Evolutionary conservation across 106 monocot genomes (phyloP).

Genomic region (Iris macrosiphon): DNA sequence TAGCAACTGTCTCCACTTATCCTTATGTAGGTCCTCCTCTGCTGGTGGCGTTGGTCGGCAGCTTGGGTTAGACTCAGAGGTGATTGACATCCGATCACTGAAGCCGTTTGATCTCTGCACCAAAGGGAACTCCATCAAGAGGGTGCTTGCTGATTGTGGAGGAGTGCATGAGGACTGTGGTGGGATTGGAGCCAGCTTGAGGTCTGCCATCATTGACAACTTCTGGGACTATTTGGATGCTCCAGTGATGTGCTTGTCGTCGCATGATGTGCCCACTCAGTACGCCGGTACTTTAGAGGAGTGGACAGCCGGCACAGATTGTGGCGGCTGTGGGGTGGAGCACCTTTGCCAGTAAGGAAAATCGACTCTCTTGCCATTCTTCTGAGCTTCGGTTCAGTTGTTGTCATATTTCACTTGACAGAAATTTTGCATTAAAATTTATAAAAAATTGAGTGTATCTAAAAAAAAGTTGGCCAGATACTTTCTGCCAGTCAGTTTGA

Average conservation of each 20-base stretch:
- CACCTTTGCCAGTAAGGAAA: conserved; percentile 22
- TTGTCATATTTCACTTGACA: no score
- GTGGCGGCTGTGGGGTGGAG: conserved; percentile 50
- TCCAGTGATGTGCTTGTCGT: conserved; percentile 35
- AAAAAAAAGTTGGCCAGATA: no score
- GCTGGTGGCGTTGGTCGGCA: conserved; percentile 43
- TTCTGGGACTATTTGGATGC: conserved; percentile 60
- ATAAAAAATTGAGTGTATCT: no score
- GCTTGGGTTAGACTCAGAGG: conserved; percentile 41
- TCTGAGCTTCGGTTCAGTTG: no score
- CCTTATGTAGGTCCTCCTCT: no score
- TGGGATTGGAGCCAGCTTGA: conserved; percentile 45
- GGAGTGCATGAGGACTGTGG: conserved; percentile 62
- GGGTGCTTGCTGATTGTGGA: no score
- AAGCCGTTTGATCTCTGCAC: conserved; percentile 56
- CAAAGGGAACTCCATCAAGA: conserved; percentile 51
- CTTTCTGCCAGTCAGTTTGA: no score
- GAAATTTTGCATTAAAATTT: no score
- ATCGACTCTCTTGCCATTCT: no score
- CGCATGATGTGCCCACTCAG: conserved; percentile 54
- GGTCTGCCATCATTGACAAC: conserved; percentile 43
- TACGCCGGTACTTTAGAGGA: conserved; percentile 38
- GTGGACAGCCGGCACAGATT: conserved; percentile 43
- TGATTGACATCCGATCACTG: conserved; percentile 45
- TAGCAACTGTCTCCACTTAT: conserved; percentile 37